Evolutionary conservation across 257 asterid genomes (phyloP).

Genomic region (Jacaranda mimosifolia): DNA sequence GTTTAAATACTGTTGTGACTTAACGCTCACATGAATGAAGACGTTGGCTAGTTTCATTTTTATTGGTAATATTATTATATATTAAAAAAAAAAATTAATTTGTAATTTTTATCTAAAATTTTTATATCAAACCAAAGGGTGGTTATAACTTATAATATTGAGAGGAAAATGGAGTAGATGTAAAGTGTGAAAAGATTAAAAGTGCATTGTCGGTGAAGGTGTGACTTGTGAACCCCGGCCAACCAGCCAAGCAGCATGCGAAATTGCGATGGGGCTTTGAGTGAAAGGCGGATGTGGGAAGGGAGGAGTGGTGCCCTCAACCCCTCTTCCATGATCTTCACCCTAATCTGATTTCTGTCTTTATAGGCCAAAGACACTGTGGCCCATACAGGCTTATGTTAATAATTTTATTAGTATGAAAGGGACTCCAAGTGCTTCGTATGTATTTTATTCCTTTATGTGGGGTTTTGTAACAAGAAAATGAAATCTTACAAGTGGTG

Average conservation of each 20-base stretch:
- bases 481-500: too few species aligned
- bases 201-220: conserved; percentile 18
- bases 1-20: too few species aligned
- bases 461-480: neutral
- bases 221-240: conserved; percentile 45
- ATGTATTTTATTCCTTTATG: neutral
- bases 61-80: too few species aligned
- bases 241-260: conserved; percentile 56
- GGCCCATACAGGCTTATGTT: conserved; percentile 36
- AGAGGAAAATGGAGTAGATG: neutral
- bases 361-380: conserved; percentile 49
- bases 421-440: too few species aligned
- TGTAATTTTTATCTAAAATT: too few species aligned
- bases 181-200: neutral
- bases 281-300: conserved; percentile 45
- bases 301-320: neutral
- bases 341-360: conserved; percentile 47
- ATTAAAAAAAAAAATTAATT: too few species aligned
- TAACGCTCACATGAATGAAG: too few species aligned
- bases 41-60: too few species aligned
- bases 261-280: neutral
- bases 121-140: too few species aligned
- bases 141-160: too few species aligned
- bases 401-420: neutral
- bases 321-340: conserved; percentile 9